These are phyloP conservation scores for Wilhelminamyces savonicus DNA, from an alignment of 805 yeast species.

Conservation along the genomic window DNA sequence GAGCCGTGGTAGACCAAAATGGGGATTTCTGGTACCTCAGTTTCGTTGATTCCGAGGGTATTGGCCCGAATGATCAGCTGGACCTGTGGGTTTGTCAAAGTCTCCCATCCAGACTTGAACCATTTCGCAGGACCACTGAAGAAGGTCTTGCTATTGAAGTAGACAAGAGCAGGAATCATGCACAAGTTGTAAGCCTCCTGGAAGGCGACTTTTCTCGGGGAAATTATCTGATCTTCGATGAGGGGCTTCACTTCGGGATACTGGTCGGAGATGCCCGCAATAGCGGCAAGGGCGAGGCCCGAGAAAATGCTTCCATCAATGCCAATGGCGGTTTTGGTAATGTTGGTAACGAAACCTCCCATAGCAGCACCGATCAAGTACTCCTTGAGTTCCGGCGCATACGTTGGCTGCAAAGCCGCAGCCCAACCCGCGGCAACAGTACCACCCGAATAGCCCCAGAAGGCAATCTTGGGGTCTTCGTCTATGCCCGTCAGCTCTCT, in stretches of 20 bases:
- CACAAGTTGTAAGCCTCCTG: constrained; percentile 1
- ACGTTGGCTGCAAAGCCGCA: neutral
- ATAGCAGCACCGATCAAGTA: constrained; percentile 24
- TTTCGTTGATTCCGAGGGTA: neutral
- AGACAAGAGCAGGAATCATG: constrained; percentile 1
- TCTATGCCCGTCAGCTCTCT: constrained; percentile 12
- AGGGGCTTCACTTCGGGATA: constrained; percentile 18
- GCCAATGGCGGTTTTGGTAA: constrained; percentile 18
- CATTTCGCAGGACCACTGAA: neutral
- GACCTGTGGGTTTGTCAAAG: constrained; percentile 1
- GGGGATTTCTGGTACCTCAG: constrained; percentile 16
- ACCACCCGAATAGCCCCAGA: constrained; percentile 1
- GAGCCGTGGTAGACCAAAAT: constrained; percentile 17
- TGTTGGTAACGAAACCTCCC: constrained; percentile 31
- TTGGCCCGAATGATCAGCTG: constrained; percentile 1
- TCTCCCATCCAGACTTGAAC: constrained; percentile 1
- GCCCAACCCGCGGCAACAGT: constrained; percentile 1
- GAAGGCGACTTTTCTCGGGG: constrained; percentile 1
- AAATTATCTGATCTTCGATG: constrained; percentile 2
- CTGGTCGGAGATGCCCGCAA: constrained; percentile 24
- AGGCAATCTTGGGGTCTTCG: constrained; percentile 8
- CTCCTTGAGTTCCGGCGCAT: constrained; percentile 1
- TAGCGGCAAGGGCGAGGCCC: constrained; percentile 23
- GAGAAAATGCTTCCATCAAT: constrained; percentile 21
- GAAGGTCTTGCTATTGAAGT: neutral